Evolutionary conservation across 2,329 filamentous ascomycete genomes (phyloP).

Genomic region (Ophiocordyceps camponoti-rufipedis): DNA sequence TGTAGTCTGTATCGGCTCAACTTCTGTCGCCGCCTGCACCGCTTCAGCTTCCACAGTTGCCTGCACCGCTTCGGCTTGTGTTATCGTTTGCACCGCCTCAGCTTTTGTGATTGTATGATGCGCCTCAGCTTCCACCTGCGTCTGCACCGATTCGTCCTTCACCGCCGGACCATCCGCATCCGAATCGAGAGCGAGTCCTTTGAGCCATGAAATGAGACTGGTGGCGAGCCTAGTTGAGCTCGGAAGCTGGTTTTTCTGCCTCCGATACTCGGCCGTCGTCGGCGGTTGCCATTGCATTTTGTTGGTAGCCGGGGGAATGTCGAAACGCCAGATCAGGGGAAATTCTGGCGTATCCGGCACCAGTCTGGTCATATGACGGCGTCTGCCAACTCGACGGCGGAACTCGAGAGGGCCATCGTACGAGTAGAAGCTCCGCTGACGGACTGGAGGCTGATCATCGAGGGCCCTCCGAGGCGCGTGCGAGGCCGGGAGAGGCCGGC

Average conservation of each 20-base stretch:
- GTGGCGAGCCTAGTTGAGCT: background rate
- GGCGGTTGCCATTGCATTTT: constrained; percentile 36
- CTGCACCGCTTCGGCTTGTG: too few relatives aligned
- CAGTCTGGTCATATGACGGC: constrained; percentile 30
- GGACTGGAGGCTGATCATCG: background rate
- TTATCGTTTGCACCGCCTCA: too few relatives aligned
- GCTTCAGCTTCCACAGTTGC: too few relatives aligned
- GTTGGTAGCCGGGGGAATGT: constrained; percentile 22
- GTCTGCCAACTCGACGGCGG: constrained; percentile 31
- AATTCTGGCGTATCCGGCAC: constrained; percentile 19
- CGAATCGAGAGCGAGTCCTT: background rate
- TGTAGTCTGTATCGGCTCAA: too few relatives aligned
- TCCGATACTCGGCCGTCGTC: constrained; percentile 11
- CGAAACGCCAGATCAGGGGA: constrained; percentile 27
- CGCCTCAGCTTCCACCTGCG: too few relatives aligned
- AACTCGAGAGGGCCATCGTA: constrained; percentile 36
- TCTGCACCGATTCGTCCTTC: background rate
- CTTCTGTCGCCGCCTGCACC: too few relatives aligned
- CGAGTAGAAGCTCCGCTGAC: constrained; percentile 7
- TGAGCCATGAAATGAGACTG: background rate
- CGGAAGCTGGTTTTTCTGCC: constrained; percentile 6
- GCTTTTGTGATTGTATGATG: too few relatives aligned
- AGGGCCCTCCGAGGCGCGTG: constrained; percentile 5
- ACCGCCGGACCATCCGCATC: background rate
- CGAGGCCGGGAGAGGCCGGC: constrained; percentile 8